Evolutionary conservation across 202 grass and related monocot species (phyloP), one percentile per base, ranked within the genome.

Genomic region (Setaria viridis): DNA sequence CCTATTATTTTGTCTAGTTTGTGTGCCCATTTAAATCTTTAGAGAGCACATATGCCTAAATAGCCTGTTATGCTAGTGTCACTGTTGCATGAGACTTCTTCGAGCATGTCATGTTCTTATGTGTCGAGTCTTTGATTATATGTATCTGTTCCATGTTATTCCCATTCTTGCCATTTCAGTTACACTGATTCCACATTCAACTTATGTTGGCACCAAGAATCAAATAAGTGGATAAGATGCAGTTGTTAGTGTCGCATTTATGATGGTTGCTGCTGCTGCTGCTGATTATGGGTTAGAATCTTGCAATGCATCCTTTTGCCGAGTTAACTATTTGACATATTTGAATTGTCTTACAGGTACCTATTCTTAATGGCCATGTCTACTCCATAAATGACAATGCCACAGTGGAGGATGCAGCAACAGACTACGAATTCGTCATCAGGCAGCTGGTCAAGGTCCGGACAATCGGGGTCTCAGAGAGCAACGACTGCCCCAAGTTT

Each of bases 351-450:
- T 79, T 65, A 12, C 37, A 99, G 97, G 94, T 99, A 55, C 88
- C 94, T 58, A 91, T 99, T 89, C 86, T 88, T 41, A 85, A 82
- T 42, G 80, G 85, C 13, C 97, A 99, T 85, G 89, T 99, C 45
- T 94, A 94, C 86, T 94, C 97, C 62, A 96, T 99, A 74, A 99
- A 99, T 2, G 97, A 94, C 71, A 87, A 87, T 0, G 87, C 91
- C 45, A 91, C 92, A 7, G 92, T 95, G 45, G 94, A 97, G 80
- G 97, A 94, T 9, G 97, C 97, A 41, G 94, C 94, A 32, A 87
- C 86, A 20, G 89, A 93, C 21, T 99, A 99, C 8, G 94, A 99
- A 74, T 93, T 94, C 77, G 81, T 85, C 35, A 94, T 99, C 82
- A 88, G 92, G 79, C 92, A 99, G 87, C 87, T 99, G 55, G 97